A percentile compares a stretch with the other conserved stretches of the same genome.
Evolutionary conservation across 495 filamentous ascomycete species (phyloP).

Genomic region (Penicillium canariense): DNA sequence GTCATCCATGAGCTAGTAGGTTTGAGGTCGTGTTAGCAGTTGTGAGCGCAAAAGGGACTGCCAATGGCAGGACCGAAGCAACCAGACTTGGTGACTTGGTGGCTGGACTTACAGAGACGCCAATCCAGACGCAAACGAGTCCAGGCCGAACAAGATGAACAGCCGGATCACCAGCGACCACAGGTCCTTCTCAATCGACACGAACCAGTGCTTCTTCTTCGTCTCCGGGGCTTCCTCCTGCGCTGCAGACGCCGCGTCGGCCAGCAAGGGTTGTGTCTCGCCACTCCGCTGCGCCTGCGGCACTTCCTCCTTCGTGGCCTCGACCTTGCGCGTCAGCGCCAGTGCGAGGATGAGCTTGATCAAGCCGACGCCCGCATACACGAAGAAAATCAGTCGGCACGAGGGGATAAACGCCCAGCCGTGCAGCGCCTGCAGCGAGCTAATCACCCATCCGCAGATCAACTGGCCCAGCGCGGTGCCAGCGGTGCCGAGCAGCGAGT

Average conservation of each 20-base stretch:
- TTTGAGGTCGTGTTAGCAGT: background rate
- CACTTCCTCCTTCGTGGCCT: constrained; percentile 39
- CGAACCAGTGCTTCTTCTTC: constrained; percentile 34
- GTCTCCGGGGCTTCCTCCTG: constrained; percentile 5
- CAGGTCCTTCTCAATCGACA: constrained; percentile 56
- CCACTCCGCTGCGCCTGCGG: constrained; percentile 20
- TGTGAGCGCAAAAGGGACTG: constrained; percentile 10
- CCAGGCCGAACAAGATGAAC: constrained; percentile 73
- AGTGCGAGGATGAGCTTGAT: constrained; percentile 64
- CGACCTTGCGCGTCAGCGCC: constrained; percentile 57
- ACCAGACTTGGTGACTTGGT: background rate
- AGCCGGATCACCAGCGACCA: constrained; percentile 63
- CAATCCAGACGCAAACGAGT: constrained; percentile 78
- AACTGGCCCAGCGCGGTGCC: constrained; percentile 66
- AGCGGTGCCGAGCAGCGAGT: constrained; percentile 63
- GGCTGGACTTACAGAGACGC: constrained; percentile 55
- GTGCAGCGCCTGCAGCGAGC: constrained; percentile 44
- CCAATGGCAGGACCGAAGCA: constrained; percentile 1
- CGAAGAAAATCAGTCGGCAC: constrained; percentile 68
- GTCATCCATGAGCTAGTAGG: constrained; percentile 58
- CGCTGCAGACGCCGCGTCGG: constrained; percentile 19
- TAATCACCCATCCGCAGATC: constrained; percentile 63
- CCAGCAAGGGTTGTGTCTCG: constrained; percentile 50
- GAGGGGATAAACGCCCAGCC: constrained; percentile 57
- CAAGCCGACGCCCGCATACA: constrained; percentile 64